phyloP scores from a whole-genome alignment of 306 rosid genomes.

The Ceratonia siliqua region DNA sequence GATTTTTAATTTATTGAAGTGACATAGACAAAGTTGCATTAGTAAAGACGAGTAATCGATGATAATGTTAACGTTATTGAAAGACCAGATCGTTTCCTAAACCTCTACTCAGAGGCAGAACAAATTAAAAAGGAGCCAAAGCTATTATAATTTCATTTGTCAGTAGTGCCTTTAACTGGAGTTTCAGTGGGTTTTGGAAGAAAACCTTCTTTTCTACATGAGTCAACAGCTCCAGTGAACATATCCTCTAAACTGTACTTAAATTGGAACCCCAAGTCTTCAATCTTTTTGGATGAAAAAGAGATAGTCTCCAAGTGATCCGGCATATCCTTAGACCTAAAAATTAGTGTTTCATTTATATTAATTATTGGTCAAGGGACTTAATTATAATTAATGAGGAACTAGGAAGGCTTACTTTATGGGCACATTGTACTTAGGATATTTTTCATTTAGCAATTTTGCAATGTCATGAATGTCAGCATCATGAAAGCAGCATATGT shows the following conservation, averaged over 20 bases:
- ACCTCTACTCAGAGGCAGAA: too few relatives aligned
- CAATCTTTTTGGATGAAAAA: constrained; percentile 65
- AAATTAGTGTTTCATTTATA: too few relatives aligned
- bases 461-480: constrained; percentile 70
- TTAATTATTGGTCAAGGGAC: too few relatives aligned
- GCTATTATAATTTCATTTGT: constrained; percentile 10
- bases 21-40: too few relatives aligned
- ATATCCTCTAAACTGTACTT: constrained; percentile 71
- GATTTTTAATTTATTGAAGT: too few relatives aligned
- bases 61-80: too few relatives aligned
- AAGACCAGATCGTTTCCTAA: too few relatives aligned
- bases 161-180: background rate
- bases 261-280: constrained; percentile 64
- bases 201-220: constrained; percentile 59
- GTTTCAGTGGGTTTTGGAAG: constrained; percentile 34
- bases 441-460: constrained; percentile 48
- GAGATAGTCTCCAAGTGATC: constrained; percentile 52
- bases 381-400: too few relatives aligned
- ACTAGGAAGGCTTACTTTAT: constrained; percentile 47
- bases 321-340: constrained; percentile 62
- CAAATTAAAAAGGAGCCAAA: too few relatives aligned
- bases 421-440: constrained; percentile 59
- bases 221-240: constrained; percentile 61
- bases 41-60: too few relatives aligned
- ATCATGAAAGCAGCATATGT: constrained; percentile 55